Evolutionary conservation across 2,329 filamentous ascomycete species (phyloP), one percentile per base, ranked within the genome.

Genomic region (Pseudogymnoascus sp.): DNA sequence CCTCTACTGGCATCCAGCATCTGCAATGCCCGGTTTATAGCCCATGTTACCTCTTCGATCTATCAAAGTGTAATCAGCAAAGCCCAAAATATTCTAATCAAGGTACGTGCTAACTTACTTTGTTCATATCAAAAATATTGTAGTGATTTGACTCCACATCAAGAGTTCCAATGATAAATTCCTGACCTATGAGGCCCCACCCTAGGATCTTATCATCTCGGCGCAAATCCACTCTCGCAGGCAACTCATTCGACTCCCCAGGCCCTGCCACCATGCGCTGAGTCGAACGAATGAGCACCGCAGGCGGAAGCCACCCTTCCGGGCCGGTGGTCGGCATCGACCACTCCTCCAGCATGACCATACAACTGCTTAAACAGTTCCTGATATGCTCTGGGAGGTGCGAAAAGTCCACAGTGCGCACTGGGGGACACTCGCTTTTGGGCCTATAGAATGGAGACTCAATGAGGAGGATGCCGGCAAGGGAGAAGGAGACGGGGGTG

Each of bases 131-230:
- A 21, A 56, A 56, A 34, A 56, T 56, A 34, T 34, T 56, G 49
- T 56, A 56, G 34, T 56, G 49, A 9, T 56, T 56, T 11, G 49
- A 56, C 3, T 21, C 28, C 49, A 56, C 49, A 56, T 56, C 49
- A 56, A 56, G 8, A 56, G 49, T 56, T 16, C 28, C 49, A 56
- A 56, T 56, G 16, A 56, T 56, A 56, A 56, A 56, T 12, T 56
- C 49, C n/a, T 21, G 49, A 8, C 49, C 49, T 12, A 56, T 56
- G 34, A 4, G 16, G 5, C 28, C 49, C 49, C 49, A 56, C n/a
- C 49, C 25, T 9, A 56, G 49, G 18, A 56, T 34, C 16, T 56
- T 56, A 34, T 56, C 49, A 34, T 56, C 49, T 8, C 49, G 49
- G 4, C 16, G 11, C 9, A 56, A 34, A 34, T 56, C 49, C 12